Conservation (phyloP, 371 early-diverging fungal species). For the Mortierella sp. region DNA sequence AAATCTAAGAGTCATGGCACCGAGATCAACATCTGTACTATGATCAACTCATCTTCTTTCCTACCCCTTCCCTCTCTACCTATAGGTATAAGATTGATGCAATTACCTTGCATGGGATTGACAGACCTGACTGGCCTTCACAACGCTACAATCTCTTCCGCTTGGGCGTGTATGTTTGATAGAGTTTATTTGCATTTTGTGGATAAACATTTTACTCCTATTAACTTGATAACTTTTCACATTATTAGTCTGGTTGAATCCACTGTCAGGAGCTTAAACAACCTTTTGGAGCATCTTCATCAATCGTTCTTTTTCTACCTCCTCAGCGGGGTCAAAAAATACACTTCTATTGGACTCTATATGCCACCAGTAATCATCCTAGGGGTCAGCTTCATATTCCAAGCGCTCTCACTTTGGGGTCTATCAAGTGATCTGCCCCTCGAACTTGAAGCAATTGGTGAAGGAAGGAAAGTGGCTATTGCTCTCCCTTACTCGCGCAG, state of each 20-base stretch:
- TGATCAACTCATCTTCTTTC: too few species aligned
- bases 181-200: neutral
- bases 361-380: conserved; percentile 86
- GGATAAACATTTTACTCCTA: neutral
- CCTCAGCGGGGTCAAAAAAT: conserved; percentile 78
- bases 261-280: conserved; percentile 89
- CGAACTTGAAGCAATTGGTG: conserved; percentile 23
- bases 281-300: conserved; percentile 94
- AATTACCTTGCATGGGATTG: conserved; percentile 77
- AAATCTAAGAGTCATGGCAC: neutral
- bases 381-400: conserved; percentile 73
- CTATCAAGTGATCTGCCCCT: conserved; percentile 43
- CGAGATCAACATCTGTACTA: neutral
- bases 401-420: conserved; percentile 67
- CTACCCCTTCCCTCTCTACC: too few species aligned
- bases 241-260: conserved; percentile 81
- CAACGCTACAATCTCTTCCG: conserved; percentile 65
- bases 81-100: conserved; percentile 88
- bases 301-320: conserved; percentile 97
- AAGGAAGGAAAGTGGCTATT: conserved; percentile 15
- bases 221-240: neutral
- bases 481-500: conserved; percentile 42
- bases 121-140: conserved; percentile 56
- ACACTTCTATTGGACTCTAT: conserved; percentile 91
- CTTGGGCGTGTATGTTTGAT: conserved; percentile 72